Conservation (phyloP, 495 filamentous ascomycete genomes). For the Evernia prunastri region DNA sequence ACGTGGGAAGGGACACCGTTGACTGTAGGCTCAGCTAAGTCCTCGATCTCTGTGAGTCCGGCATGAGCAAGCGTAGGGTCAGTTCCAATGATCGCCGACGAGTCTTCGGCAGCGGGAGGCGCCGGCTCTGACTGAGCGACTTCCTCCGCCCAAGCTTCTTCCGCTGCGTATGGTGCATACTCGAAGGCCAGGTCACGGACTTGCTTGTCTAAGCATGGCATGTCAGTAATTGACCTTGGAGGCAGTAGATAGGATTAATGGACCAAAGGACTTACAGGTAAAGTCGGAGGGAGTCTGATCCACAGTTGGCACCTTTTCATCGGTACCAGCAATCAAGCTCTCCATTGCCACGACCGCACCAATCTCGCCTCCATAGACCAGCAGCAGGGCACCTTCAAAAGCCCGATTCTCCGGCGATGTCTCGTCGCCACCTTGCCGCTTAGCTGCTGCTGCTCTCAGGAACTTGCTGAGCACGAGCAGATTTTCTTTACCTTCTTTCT, state of each 20-base stretch:
- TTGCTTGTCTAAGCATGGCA: constrained; percentile 34
- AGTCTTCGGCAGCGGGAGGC: constrained; percentile 36
- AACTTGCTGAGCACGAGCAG: constrained; percentile 70
- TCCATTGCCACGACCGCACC: constrained; percentile 74
- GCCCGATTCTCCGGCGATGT: constrained; percentile 69
- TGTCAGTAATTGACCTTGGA: background rate
- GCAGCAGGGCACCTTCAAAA: constrained; percentile 81
- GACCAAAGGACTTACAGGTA: constrained; percentile 58
- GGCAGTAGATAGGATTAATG: constrained; percentile 25
- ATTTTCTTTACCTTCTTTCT: constrained; percentile 46
- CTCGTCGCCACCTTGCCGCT: constrained; percentile 57
- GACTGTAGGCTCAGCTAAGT: constrained; percentile 18
- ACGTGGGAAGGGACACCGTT: constrained; percentile 36
- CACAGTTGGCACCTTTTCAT: constrained; percentile 62
- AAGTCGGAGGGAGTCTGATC: constrained; percentile 57
- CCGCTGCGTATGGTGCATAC: constrained; percentile 41
- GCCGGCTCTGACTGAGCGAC: constrained; percentile 40
- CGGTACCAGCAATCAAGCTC: constrained; percentile 74
- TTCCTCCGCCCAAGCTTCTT: constrained; percentile 41
- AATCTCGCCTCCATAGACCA: constrained; percentile 82
- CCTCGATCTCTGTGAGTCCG: constrained; percentile 64
- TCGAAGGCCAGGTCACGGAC: constrained; percentile 41
- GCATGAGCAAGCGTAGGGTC: constrained; percentile 77
- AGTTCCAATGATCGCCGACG: constrained; percentile 38
- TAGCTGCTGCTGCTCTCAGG: constrained; percentile 67